Conservation (phyloP, 2,329 filamentous ascomycete species). For the Dactylonectria macrodidyma region DNA sequence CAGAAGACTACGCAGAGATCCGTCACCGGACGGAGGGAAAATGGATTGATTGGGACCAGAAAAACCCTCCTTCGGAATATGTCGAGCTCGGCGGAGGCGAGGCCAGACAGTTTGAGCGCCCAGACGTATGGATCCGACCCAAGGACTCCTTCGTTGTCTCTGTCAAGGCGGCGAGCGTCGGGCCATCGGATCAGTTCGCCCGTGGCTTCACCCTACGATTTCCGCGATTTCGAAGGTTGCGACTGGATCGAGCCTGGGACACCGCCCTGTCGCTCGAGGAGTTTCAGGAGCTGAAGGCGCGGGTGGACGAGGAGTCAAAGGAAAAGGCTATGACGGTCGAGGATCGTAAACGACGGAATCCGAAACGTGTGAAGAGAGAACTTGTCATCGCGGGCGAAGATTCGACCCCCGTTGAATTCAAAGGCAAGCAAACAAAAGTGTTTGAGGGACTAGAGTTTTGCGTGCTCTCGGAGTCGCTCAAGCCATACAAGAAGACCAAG, state of each 20-base stretch:
- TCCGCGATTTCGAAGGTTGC: slow-evolving; percentile 86
- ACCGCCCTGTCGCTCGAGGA: slow-evolving; percentile 83
- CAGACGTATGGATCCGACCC: slow-evolving; percentile 94
- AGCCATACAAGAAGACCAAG: slow-evolving; percentile 82
- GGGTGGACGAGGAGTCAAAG: slow-evolving; percentile 78
- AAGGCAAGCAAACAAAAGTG: slow-evolving; percentile 71
- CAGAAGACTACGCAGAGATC: slow-evolving; percentile 87
- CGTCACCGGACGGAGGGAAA: slow-evolving; percentile 90
- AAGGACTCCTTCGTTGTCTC: slow-evolving; percentile 89
- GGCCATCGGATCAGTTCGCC: slow-evolving; percentile 82
- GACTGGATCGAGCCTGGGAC: slow-evolving; percentile 88
- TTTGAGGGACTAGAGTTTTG: slow-evolving; percentile 87
- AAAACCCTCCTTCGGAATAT: slow-evolving; percentile 81
- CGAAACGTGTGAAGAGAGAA: slow-evolving; percentile 78
- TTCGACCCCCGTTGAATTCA: slow-evolving; percentile 59
- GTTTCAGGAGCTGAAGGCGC: slow-evolving; percentile 79
- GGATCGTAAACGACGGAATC: slow-evolving; percentile 68
- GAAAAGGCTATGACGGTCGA: slow-evolving; percentile 86
- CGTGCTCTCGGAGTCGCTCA: slow-evolving; percentile 82
- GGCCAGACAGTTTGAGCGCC: slow-evolving; percentile 78
- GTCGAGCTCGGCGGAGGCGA: slow-evolving; percentile 88
- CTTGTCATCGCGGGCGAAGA: slow-evolving; percentile 81
- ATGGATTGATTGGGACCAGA: slow-evolving; percentile 88
- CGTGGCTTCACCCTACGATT: slow-evolving; percentile 87
- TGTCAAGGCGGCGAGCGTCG: slow-evolving; percentile 88